phyloP scores from a whole-genome alignment of 2,329 filamentous ascomycete species.

The Colletotrichum sp. region DNA sequence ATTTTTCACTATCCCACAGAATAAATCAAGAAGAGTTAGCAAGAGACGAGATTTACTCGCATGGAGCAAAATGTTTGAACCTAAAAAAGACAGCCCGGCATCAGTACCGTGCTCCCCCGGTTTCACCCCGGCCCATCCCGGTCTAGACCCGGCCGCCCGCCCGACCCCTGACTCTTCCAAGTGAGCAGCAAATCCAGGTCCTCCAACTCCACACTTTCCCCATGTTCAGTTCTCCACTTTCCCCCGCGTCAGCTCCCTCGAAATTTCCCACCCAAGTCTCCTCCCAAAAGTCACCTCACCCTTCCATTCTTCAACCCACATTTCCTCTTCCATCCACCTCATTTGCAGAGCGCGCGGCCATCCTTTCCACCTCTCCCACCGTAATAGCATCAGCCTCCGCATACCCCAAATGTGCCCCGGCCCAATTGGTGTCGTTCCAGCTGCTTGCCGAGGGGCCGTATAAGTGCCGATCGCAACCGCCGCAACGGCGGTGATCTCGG shows the following conservation, averaged over 20 bases:
- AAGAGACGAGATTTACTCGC: background rate
- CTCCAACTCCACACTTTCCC: background rate
- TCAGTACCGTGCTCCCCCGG: background rate
- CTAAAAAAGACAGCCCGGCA: background rate
- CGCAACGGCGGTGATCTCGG: background rate
- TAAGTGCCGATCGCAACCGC: background rate
- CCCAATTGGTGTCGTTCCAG: background rate
- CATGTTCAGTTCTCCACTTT: background rate
- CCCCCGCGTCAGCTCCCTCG: background rate
- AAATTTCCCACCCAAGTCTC: background rate
- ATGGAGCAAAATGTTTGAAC: accelerated
- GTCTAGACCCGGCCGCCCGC: background rate
- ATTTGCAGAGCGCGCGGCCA: background rate
- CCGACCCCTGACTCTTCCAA: background rate
- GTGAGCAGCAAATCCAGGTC: background rate
- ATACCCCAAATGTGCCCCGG: background rate
- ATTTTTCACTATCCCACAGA: background rate
- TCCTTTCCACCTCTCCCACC: background rate
- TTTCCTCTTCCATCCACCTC: background rate
- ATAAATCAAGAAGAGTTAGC: too few relatives aligned
- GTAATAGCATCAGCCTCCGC: background rate
- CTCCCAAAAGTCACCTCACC: background rate
- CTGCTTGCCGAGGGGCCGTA: background rate
- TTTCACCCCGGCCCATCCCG: background rate
- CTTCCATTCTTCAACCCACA: background rate